These are phyloP conservation scores for Skeletonema grethae DNA, from an alignment of 108 stramenopile genomes.

Conservation along the genomic window DNA sequence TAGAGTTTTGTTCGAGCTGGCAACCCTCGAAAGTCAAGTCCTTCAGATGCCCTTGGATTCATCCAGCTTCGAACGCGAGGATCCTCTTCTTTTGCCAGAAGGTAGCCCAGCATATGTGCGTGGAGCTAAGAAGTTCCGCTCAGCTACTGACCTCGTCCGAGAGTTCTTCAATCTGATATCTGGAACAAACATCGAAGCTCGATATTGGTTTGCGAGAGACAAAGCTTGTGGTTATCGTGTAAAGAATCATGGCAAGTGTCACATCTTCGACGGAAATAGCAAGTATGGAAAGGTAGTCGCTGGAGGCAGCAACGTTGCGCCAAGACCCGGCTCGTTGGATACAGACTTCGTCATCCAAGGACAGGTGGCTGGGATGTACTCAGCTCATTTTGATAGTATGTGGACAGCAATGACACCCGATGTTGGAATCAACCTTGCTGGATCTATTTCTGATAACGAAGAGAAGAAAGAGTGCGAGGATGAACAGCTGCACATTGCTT, in stretches of 20 bases:
- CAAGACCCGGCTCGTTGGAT: constrained; percentile 20
- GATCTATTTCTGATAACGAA: neutral
- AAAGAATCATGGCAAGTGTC: constrained; percentile 42
- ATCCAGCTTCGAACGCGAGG: neutral
- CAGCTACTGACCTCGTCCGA: constrained; percentile 6
- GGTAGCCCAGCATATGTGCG: constrained; percentile 21
- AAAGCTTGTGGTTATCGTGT: constrained; percentile 25
- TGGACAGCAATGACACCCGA: constrained; percentile 25
- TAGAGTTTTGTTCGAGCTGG: constrained; percentile 33
- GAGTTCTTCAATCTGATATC: constrained; percentile 11
- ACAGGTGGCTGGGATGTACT: constrained; percentile 11
- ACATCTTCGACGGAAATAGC: constrained; percentile 26
- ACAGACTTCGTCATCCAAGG: constrained; percentile 31
- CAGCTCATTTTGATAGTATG: constrained; percentile 25
- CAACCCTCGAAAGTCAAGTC: constrained; percentile 32
- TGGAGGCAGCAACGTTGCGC: constrained; percentile 36
- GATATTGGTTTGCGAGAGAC: constrained; percentile 44
- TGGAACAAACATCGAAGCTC: constrained; percentile 15
- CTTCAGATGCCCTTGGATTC: neutral
- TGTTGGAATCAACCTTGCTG: neutral
- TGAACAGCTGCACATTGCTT: neutral
- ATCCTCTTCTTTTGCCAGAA: constrained; percentile 16
- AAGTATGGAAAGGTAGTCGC: constrained; percentile 25
- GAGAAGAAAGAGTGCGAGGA: constrained; percentile 29
- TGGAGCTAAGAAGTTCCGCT: constrained; percentile 7